Base-by-base conservation (phyloP, 129 eudicot species). In the Glebionis coronaria region DNA sequence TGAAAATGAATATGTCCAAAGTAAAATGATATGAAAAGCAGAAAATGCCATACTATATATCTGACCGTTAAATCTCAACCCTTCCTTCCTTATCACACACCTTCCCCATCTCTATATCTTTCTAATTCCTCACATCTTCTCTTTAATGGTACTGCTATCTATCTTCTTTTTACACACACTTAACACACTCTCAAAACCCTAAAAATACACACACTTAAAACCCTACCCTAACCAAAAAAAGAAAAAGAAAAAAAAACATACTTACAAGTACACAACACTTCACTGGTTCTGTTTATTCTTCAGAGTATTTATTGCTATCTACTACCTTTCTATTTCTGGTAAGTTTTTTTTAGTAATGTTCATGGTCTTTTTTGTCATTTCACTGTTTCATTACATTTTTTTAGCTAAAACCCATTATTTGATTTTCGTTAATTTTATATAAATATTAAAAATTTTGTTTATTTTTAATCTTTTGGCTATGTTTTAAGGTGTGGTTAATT, bases 41-140 rank as follows among this genome's bases (percentile, higher is more conserved):
- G 79, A 84, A 81, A 65, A 81, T 72, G 89, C 73, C 98, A 91
- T 54, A 77, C 84, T 84, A 81, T 72, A 71, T 44, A 82, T 84
- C 99, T 82, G 94, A 82, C 87, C 81, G 77, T 84, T 84, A 65
- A 94, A 94, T 94, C 94, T 87, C 95, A 78, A 70, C 99, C 99
- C 97, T 87, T 94, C 95, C 90, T 94, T 87, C 97, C 99, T 94
- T 90, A 94, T 94, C 99, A 73, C 78, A 85, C 76, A 76, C 52
- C 63, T 65, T 73, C n/a, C 61, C 38, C 64, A 67, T 14, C 70
- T 63, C 71, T 63, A 23, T 27, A 15, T 49, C 54, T 57, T 16
- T 57, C 57, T 80, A 38, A 56, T 66, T 57, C n/a, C n/a, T n/a
- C 67, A 19, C 31, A 38, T 49, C 77, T 71, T 53, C 71, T 49